A percentile compares a stretch with the other conserved stretches of the same genome.
These are phyloP conservation scores for Aspergillus neotritici DNA, from an alignment of 2,329 filamentous ascomycete species.

Conservation along the genomic window DNA sequence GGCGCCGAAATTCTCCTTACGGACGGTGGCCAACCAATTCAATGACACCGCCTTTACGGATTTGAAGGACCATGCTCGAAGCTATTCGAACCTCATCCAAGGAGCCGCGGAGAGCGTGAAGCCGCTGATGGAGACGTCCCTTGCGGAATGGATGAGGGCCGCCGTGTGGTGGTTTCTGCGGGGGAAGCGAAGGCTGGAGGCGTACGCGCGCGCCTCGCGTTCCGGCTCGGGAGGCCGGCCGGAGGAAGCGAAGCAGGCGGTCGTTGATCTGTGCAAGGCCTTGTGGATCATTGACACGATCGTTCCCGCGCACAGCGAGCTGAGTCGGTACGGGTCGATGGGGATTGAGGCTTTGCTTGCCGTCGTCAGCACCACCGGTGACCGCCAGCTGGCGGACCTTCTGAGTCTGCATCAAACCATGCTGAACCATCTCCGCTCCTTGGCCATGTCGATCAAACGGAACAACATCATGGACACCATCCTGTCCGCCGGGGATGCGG, in stretches of 20 bases:
- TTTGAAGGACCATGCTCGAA: conserved; percentile 65
- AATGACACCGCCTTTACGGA: conserved; percentile 62
- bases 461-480: conserved; percentile 68
- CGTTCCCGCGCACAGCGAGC: conserved; percentile 35
- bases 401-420: conserved; percentile 51
- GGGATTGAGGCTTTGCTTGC: conserved; percentile 37
- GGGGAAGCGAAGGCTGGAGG: conserved; percentile 70
- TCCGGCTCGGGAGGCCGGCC: conserved; percentile 45
- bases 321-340: conserved; percentile 36
- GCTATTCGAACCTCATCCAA: conserved; percentile 70
- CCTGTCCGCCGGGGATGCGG: conserved; percentile 56
- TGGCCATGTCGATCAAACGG: conserved; percentile 76
- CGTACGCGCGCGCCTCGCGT: conserved; percentile 56
- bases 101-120: conserved; percentile 69
- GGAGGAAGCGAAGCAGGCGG: conserved; percentile 63
- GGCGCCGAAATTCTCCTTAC: conserved; percentile 31
- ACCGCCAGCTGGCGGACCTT: conserved; percentile 42
- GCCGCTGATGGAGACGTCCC: conserved; percentile 57
- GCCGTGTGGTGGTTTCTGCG: conserved; percentile 86
- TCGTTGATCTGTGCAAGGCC: conserved; percentile 77
- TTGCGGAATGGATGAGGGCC: conserved; percentile 64
- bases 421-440: conserved; percentile 61
- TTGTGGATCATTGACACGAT: conserved; percentile 65
- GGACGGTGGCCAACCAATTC: conserved; percentile 39
- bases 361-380: conserved; percentile 40